These are phyloP conservation scores for Trichoderma sp. DNA, from an alignment of 2,329 filamentous ascomycete species.

Conservation along the genomic window DNA sequence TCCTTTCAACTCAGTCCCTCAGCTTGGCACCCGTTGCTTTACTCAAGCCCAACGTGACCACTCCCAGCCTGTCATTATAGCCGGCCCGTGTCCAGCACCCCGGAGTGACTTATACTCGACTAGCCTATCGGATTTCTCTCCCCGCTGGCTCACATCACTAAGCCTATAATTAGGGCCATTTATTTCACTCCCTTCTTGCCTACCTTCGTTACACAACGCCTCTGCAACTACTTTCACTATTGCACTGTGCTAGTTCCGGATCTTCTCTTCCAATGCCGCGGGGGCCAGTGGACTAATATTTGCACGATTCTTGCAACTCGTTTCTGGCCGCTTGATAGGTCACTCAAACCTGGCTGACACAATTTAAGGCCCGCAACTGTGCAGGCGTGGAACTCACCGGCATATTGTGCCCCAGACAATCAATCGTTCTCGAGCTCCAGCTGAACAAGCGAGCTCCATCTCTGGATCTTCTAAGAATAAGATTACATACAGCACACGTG, in stretches of 20 bases:
- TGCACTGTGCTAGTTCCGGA: conserved; percentile 1
- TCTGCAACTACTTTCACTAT: not conserved
- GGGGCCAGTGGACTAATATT: conserved; percentile 1
- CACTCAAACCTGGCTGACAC: not conserved
- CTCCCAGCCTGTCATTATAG: not conserved
- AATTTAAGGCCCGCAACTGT: conserved; percentile 3
- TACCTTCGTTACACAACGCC: conserved; percentile 11
- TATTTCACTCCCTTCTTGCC: conserved; percentile 1
- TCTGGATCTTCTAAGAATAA: not conserved
- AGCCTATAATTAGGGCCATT: too few species aligned
- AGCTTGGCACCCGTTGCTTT: not conserved
- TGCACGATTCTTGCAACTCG: not conserved
- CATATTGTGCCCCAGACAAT: not conserved
- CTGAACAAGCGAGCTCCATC: not conserved
- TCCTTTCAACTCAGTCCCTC: not conserved
- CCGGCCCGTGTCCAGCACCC: not conserved
- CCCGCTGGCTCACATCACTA: not conserved
- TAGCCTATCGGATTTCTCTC: conserved; percentile 2
- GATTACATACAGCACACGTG: not conserved
- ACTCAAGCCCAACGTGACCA: not conserved
- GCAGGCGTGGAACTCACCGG: not conserved
- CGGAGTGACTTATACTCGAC: not conserved
- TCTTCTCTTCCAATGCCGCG: not conserved
- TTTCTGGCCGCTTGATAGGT: not conserved
- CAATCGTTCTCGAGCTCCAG: not conserved